Evolutionary conservation across 441 rosid species (phyloP), one percentile per base, ranked within the genome.

Genomic region (Isatis lusitanica): DNA sequence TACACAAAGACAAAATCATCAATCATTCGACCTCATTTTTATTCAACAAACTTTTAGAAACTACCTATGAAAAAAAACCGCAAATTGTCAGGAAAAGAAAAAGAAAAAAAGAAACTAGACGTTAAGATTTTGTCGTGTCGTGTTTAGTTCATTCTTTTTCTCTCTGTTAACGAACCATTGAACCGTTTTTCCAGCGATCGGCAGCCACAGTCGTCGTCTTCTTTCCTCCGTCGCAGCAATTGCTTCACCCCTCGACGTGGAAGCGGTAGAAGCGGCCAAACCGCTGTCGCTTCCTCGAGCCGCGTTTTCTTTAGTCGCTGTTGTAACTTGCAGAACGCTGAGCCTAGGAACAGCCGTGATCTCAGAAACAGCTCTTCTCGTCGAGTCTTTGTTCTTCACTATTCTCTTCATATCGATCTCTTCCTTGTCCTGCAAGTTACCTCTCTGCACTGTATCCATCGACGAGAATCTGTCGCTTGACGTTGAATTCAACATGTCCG

Each of bases 131-230:
- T 74, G 82, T 63, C 46, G 59, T 70, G 63, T 24, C 12, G 53
- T 69, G 39, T 83, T 73, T 15, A 63, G 44, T 30, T 77, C 81
- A 70, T 31, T 48, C 2, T 1, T n/a, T 80, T 52, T n/a, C 38
- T 94, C 92, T 80, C 91, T 86, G 60, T 82, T 85, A 36, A 90
- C 89, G 82, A 84, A 89, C 98, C 93, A 85, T 7, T 83, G 85
- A 61, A 85, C 86, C 57, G 97, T 90, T 78, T 80, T 86, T 74
- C 83, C 73, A 2, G 93, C 96, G 31, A 94, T 94, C 36, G 91
- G 91, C 80, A 92, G 66, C 99, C 99, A 92, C 16, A 83, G 57
- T 63, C 68, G 74, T 76, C 96, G 82, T 74, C 55, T 74, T 71
- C 86, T 90, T 39, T 89, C 93, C 60, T 87, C 88, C 16, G 66